phyloP scores from a whole-genome alignment of 2,329 filamentous ascomycete genomes.

The Fusarium euwallaceae region DNA sequence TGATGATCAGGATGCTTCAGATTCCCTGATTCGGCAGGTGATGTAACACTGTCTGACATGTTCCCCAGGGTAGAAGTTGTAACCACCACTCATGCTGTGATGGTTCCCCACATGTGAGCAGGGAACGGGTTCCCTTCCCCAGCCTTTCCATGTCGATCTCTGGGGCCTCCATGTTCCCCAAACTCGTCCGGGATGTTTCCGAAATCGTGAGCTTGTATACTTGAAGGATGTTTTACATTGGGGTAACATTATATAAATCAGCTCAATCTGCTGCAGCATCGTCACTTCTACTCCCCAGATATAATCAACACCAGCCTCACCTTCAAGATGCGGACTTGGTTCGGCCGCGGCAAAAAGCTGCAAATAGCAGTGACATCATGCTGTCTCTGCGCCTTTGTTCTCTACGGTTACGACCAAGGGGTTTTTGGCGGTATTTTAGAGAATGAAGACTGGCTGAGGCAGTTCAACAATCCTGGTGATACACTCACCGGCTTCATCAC shows the following conservation, averaged over 20 bases:
- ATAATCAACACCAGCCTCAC: background rate
- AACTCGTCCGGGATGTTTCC: background rate
- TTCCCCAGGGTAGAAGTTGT: background rate
- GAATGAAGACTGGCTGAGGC: slow-evolving; percentile 56
- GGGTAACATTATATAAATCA: background rate
- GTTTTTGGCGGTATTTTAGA: slow-evolving; percentile 61
- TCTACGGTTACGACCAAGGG: slow-evolving; percentile 62
- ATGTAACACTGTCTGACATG: background rate
- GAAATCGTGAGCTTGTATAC: background rate
- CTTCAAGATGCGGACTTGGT: slow-evolving; percentile 32
- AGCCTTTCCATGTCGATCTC: slow-evolving; percentile 3
- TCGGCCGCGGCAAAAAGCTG: slow-evolving; percentile 41
- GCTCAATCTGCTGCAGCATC: background rate
- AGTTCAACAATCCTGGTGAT: slow-evolving; percentile 41
- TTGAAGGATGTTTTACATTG: background rate
- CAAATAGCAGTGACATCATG: slow-evolving; percentile 39
- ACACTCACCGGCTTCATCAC: slow-evolving; percentile 45
- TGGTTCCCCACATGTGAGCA: slow-evolving; percentile 1
- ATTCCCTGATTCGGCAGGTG: slow-evolving; percentile 1
- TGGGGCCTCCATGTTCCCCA: slow-evolving; percentile 6
- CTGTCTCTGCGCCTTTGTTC: slow-evolving; percentile 39
- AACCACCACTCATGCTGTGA: slow-evolving; percentile 5
- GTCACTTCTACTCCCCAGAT: background rate
- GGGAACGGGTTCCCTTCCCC: background rate
- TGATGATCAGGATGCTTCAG: background rate